Percentiles rank a stretch among this genome's conserved stretches.
phyloP scores from a whole-genome alignment of 768 basidiomycete genomes.

The Mycena galopus region DNA sequence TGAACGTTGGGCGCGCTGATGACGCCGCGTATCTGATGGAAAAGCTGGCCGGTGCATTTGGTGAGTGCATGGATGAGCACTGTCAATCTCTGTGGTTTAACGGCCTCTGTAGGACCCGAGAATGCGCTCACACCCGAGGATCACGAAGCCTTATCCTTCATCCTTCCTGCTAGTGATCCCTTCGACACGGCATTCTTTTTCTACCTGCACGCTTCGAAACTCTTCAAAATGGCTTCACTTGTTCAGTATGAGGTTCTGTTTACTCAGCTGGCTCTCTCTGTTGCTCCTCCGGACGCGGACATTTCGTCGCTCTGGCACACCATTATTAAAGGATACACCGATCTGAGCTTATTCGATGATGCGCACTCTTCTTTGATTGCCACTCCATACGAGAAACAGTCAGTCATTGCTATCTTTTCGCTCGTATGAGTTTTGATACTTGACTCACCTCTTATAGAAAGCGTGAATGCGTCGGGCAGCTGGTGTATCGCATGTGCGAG shows the following conservation, averaged over 20 bases:
- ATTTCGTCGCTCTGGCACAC: constrained; percentile 83
- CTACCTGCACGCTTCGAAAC: constrained; percentile 80
- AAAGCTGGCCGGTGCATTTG: constrained; percentile 80
- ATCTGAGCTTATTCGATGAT: constrained; percentile 84
- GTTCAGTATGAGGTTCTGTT: constrained; percentile 79
- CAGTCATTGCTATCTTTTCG: constrained; percentile 51
- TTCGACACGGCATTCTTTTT: constrained; percentile 77
- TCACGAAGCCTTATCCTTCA: constrained; percentile 67
- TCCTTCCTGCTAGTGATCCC: constrained; percentile 70
- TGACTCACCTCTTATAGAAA: constrained; percentile 63
- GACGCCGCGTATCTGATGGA: constrained; percentile 83
- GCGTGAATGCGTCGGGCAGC: constrained; percentile 82
- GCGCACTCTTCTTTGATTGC: constrained; percentile 87
- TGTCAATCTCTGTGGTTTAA: constrained; percentile 22
- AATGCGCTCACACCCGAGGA: constrained; percentile 71
- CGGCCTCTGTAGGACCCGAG: constrained; percentile 56
- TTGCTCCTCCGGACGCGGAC: constrained; percentile 64
- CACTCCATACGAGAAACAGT: constrained; percentile 85
- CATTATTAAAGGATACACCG: constrained; percentile 81
- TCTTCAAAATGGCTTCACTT: constrained; percentile 74
- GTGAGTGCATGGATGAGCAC: constrained; percentile 56
- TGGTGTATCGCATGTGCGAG: constrained; percentile 95
- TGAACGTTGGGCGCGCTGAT: constrained; percentile 75
- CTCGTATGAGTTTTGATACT: background rate
- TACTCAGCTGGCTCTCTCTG: constrained; percentile 84